Evolutionary conservation across 768 basidiomycete species (phyloP).

Genomic region (Mycena filopes): DNA sequence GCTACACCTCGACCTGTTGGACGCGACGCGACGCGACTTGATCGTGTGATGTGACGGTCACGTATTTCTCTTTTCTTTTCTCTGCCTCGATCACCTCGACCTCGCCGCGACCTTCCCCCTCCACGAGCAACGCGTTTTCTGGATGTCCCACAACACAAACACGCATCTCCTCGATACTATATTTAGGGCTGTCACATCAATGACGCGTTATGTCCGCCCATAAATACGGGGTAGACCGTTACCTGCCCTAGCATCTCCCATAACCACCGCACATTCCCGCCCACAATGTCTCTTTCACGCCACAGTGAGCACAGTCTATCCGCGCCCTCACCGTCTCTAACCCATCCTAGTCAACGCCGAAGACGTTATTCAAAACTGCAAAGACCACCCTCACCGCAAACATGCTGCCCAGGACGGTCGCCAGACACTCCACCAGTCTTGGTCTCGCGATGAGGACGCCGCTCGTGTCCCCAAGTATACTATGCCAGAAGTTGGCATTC

Average conservation of each 20-base stretch:
- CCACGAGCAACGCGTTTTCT: too few relatives aligned
- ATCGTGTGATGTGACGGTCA: too few relatives aligned
- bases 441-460: constrained; percentile 54
- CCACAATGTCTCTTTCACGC: constrained; percentile 49
- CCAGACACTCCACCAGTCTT: constrained; percentile 44
- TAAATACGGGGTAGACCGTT: not conserved
- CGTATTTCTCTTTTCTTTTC: too few relatives aligned
- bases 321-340: not conserved
- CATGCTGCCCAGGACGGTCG: constrained; percentile 42
- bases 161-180: too few relatives aligned
- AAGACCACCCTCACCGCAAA: constrained; percentile 53
- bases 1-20: too few relatives aligned
- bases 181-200: too few relatives aligned
- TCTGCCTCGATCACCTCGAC: too few relatives aligned
- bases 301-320: constrained; percentile 43
- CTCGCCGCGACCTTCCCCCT: too few relatives aligned
- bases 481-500: constrained; percentile 55
- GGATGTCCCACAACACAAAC: too few relatives aligned
- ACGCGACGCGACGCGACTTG: too few relatives aligned
- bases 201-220: not conserved
- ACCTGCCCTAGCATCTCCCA: not conserved
- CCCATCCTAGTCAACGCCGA: constrained; percentile 56
- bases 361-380: constrained; percentile 54
- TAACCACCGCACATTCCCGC: not conserved
- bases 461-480: constrained; percentile 56